Conservation (phyloP, 1,284 basidiomycete species). For the Psilocybe mexicana region DNA sequence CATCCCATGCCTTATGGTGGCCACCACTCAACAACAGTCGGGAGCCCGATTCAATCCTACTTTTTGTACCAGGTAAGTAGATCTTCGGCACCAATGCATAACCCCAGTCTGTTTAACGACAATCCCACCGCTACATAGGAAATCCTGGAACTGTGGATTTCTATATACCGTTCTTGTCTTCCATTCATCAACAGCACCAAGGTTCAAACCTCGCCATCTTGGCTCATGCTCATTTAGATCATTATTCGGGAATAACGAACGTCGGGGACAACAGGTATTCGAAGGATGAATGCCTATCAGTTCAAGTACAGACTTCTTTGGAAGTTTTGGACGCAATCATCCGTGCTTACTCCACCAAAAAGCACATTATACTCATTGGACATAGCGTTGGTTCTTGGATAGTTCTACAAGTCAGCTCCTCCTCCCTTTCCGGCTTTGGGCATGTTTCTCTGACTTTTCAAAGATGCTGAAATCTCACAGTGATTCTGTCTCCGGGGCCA, state of each 20-base stretch:
- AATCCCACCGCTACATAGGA: constrained; percentile 35
- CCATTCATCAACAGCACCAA: constrained; percentile 38
- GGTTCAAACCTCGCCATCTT: constrained; percentile 46
- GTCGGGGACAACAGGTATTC: constrained; percentile 9
- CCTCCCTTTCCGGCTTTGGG: background rate
- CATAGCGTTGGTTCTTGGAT: constrained; percentile 69
- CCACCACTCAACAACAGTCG: constrained; percentile 30
- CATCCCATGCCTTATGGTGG: constrained; percentile 58
- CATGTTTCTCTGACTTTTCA: background rate
- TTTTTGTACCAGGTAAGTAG: constrained; percentile 58
- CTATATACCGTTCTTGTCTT: constrained; percentile 56
- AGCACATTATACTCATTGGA: constrained; percentile 48
- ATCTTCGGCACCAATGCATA: background rate
- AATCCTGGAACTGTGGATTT: constrained; percentile 64
- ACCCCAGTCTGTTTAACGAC: background rate
- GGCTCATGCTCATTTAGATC: constrained; percentile 54
- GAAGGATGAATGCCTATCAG: constrained; percentile 34
- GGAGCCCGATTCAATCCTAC: constrained; percentile 37
- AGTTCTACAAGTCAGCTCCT: constrained; percentile 45
- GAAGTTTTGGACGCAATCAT: constrained; percentile 49
- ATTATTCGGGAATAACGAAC: constrained; percentile 40
- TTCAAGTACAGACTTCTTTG: constrained; percentile 50
- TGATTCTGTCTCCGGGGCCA: constrained; percentile 36
- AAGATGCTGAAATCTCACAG: constrained; percentile 53
- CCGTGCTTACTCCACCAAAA: constrained; percentile 32